A percentile compares a stretch with the other conserved stretches of the same genome.
These are phyloP conservation scores for Inga laurina DNA, from an alignment of 306 rosid genomes.

Conservation along the genomic window DNA sequence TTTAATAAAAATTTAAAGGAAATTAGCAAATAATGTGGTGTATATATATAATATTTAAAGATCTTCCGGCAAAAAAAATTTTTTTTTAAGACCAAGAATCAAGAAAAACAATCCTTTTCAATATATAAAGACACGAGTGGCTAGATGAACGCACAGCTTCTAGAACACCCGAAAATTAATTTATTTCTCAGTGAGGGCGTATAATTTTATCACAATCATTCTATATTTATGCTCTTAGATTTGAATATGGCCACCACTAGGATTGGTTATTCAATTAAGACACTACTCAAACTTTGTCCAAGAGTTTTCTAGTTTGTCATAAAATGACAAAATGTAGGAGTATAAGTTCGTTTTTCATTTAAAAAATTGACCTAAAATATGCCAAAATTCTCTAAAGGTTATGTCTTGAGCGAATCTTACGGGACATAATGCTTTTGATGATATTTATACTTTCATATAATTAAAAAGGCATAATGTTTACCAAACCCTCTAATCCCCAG, in stretches of 20 bases:
- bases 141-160: conserved; percentile 13
- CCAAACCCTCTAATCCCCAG: not conserved
- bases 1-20: not conserved
- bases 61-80: not conserved
- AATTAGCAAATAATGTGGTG: conserved; percentile 9
- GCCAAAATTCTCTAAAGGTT: not conserved
- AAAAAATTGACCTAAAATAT: not conserved
- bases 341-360: no score
- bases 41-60: conserved; percentile 13
- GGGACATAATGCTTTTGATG: not conserved
- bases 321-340: no score
- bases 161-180: conserved; percentile 15
- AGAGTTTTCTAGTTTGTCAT: not conserved
- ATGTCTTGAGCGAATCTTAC: not conserved
- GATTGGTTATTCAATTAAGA: not conserved
- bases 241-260: conserved; percentile 18
- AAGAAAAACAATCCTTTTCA: conserved; percentile 22
- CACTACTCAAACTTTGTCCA: not conserved
- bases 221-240: not conserved
- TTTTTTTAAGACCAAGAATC: not conserved
- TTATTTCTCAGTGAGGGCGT: conserved; percentile 20
- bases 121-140: not conserved
- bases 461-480: not conserved
- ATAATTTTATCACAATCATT: conserved; percentile 15
- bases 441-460: not conserved